phyloP scores from a whole-genome alignment of 2,329 filamentous ascomycete genomes.

The Juglanconis juglandina region DNA sequence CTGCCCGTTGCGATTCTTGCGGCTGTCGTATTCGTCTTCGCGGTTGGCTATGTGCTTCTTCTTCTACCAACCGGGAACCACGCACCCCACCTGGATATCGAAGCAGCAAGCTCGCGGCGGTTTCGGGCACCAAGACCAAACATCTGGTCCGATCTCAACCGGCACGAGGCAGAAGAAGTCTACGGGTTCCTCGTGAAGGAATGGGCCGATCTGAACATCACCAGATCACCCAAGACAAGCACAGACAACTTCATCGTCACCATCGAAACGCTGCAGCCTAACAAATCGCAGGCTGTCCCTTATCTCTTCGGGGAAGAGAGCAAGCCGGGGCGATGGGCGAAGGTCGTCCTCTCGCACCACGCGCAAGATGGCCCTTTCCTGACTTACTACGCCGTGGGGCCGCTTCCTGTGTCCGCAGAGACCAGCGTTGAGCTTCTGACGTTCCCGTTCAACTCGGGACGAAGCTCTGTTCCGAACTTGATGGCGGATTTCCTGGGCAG shows the following conservation, averaged over 20 bases:
- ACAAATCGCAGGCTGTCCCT: conserved; percentile 44
- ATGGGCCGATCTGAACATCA: conserved; percentile 42
- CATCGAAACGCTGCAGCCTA: conserved; percentile 45
- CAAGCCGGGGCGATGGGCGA: conserved; percentile 40
- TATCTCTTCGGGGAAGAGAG: conserved; percentile 38
- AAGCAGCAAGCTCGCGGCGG: background rate
- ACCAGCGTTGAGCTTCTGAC: conserved; percentile 38
- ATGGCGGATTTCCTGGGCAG: conserved; percentile 31
- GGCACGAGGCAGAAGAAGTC: conserved; percentile 40
- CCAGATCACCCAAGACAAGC: conserved; percentile 31
- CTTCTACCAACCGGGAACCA: background rate
- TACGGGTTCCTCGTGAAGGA: conserved; percentile 39
- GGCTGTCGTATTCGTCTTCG: background rate
- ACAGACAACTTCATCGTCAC: conserved; percentile 45
- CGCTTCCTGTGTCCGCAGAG: conserved; percentile 38
- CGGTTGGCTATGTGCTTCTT: conserved; percentile 1
- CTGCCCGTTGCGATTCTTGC: background rate
- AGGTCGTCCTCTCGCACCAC: conserved; percentile 43
- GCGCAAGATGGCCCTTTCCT: conserved; percentile 39
- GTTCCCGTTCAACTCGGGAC: conserved; percentile 42
- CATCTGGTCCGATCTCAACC: conserved; percentile 38
- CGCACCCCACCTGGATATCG: background rate
- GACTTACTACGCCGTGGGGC: conserved; percentile 48
- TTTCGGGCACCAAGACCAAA: conserved; percentile 37
- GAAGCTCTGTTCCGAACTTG: conserved; percentile 34